A percentile compares a stretch with the other conserved stretches of the same genome.
Conservation (phyloP, 805 yeast genomes). For the Torulaspora indica region DNA sequence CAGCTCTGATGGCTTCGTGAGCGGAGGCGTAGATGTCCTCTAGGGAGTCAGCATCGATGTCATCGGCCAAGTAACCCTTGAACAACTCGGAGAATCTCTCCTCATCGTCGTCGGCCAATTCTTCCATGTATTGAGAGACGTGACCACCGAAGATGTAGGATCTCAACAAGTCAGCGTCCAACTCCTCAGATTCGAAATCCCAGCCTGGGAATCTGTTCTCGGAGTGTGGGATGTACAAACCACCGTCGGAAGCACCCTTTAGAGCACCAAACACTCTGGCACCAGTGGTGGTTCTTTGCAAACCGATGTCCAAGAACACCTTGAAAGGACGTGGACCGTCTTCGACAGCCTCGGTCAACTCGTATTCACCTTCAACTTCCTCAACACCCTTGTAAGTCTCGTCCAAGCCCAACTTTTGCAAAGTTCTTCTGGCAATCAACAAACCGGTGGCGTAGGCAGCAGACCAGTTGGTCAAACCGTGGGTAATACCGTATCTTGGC, state of each 20-base stretch:
- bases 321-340: conserved; percentile 99
- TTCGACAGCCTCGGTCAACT: conserved; percentile 98
- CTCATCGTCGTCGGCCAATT: conserved; percentile 99
- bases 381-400: conserved; percentile 98
- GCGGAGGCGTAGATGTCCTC: conserved; percentile 96
- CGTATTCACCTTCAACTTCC: conserved; percentile 99
- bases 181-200: conserved; percentile 98
- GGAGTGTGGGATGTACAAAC: conserved; percentile 97
- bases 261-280: conserved; percentile 99
- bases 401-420: conserved; percentile 95
- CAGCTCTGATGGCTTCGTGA: conserved; percentile 92
- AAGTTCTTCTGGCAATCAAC: conserved; percentile 97
- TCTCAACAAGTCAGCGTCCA: conserved; percentile 95
- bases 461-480: conserved; percentile 99
- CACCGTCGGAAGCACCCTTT: conserved; percentile 99
- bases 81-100: conserved; percentile 96
- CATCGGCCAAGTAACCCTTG: conserved; percentile 95
- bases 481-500: conserved; percentile 94
- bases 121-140: conserved; percentile 99
- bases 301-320: conserved; percentile 98
- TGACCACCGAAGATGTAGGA: conserved; percentile 99
- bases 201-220: conserved; percentile 99
- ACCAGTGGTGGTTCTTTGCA: conserved; percentile 99
- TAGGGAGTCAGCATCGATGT: conserved; percentile 91
- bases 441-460: conserved; percentile 99